Evolutionary conservation across 768 basidiomycete species (phyloP), one percentile per base, ranked within the genome.

Genomic region (Boletus insuetus): DNA sequence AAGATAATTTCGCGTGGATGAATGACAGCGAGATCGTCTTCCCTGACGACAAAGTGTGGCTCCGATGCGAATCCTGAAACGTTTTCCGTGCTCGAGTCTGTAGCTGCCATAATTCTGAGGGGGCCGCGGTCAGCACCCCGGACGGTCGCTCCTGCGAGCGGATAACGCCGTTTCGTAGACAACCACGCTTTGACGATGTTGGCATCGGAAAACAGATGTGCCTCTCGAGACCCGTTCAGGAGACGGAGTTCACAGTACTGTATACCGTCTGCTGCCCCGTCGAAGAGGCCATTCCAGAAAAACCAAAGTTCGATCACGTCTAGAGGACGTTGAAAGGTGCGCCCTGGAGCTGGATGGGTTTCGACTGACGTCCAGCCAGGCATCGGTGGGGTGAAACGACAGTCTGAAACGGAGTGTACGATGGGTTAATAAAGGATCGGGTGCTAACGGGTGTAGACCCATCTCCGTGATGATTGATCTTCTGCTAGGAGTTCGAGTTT

Each of bases 141-240:
- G 9, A 82, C 58, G 5, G 54, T 66, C 7, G 77, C 73, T 5
- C 74, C 80, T 13, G 79, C 76, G 6, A 84, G 69, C 2, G 83
- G 83, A 55, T 73, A 81, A 34, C 69, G 73, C 32, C 65, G 68
- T 63, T 85, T 84, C 22, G 81, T 63, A 16, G 71, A 61, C 29
- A 68, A 34, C 82, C 82, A 84, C 2, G 78, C 71, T 22, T 69
- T 66, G 1, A 43, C 37, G 34, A 84, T 60, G 55, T 77, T 80
- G 20, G 60, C 58, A 4, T 63, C 51, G n/a, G 65, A 59, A 51
- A 72, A 68, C 41, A 64, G 42, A 69, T 52, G n/a, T 57, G 53
- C 45, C 55, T 51, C 63, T 24, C 10, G 71, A n/a, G 32, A 4
- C 39, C 53, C 73, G 53, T 24, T 79, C 52, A 45, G 69, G 65